Base-by-base conservation (phyloP, 2,329 filamentous ascomycete species). In the Paraphoma sp. region DNA sequence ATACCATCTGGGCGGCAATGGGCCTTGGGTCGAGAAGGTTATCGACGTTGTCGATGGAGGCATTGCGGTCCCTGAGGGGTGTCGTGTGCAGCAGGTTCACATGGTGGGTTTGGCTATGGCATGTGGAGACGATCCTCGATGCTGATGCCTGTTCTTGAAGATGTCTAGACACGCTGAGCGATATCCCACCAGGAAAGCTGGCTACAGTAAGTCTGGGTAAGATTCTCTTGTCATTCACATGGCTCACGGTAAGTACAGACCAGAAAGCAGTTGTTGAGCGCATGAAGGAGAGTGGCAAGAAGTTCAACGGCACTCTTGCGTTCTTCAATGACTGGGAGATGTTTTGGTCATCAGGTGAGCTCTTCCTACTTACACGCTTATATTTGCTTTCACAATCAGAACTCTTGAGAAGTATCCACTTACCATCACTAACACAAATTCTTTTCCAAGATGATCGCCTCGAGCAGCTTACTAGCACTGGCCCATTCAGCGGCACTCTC, bases 101-200 rank as follows among this genome's bases (percentile, higher is more conserved):
- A 83, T 87, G 83, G 83, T 84, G 45, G 23, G 68, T 69, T 10
- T 40, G 12, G 2, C 28, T 43, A n/a, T 10, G 36, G 36, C 17
- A 11, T 42, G n/a, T 8, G 73, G 55, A 65, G 17, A 29, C 4
- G 23, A 4, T 2, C 12, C 23, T 16, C 9, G 43, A 56, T 33
- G 38, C 57, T 67, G 59, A 67, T 51, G 30, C 6, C 45, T 51
- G 10, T 14, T 49, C 40, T 33, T 33, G 3, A 61, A 85, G 83
- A 82, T 86, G 76, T 83, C 84, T 17, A 79, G 85, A 41, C 85
- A 87, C 74, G 82, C 77, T 18, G 85, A 86, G 66, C 76, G 85
- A 65, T 86, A 85, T 71, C 84, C 85, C 1, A 87, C 84, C 0
- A 70, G 68, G 36, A 78, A 73, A 57, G 80, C 82, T 41, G 84